These are phyloP conservation scores for Aureobasidium melanogenum DNA, from an alignment of 2,329 filamentous ascomycete genomes.

Conservation along the genomic window DNA sequence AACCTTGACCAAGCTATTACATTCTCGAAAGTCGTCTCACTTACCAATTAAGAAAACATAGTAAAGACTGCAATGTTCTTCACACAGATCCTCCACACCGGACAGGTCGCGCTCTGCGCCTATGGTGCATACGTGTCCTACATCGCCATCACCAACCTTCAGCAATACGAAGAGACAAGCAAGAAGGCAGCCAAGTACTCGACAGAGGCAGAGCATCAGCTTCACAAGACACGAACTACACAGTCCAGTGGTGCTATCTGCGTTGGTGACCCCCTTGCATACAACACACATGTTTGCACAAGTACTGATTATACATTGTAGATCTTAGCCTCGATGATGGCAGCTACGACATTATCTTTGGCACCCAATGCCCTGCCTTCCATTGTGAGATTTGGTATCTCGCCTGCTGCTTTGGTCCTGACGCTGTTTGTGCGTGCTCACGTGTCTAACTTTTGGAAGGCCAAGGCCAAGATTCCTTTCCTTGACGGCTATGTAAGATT, in stretches of 20 bases:
- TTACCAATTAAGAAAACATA: background rate
- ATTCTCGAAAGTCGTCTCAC: background rate
- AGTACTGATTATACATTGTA: conserved; percentile 13
- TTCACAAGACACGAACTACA: conserved; percentile 37
- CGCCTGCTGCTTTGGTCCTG: conserved; percentile 21
- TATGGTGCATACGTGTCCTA: conserved; percentile 37
- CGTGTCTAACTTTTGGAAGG: conserved; percentile 28
- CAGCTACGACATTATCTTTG: conserved; percentile 19
- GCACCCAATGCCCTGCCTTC: conserved; percentile 6
- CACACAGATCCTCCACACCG: conserved; percentile 25
- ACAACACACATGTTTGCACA: background rate
- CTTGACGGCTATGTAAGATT: conserved; percentile 10
- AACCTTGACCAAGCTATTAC: background rate
- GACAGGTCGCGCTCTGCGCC: conserved; percentile 31
- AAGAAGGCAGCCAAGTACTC: conserved; percentile 39
- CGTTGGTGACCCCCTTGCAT: conserved; percentile 20
- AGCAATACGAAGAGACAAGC: conserved; percentile 36
- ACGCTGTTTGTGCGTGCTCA: conserved; percentile 23
- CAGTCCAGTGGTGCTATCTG: conserved; percentile 33
- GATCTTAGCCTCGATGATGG: conserved; percentile 23
- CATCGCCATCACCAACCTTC: conserved; percentile 35
- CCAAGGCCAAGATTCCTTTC: conserved; percentile 17
- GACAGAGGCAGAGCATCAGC: conserved; percentile 32
- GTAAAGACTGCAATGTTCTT: background rate
- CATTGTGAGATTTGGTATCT: conserved; percentile 11